Base-by-base conservation (phyloP, 805 yeast species). In the Metschnikowia gelsemii region DNA sequence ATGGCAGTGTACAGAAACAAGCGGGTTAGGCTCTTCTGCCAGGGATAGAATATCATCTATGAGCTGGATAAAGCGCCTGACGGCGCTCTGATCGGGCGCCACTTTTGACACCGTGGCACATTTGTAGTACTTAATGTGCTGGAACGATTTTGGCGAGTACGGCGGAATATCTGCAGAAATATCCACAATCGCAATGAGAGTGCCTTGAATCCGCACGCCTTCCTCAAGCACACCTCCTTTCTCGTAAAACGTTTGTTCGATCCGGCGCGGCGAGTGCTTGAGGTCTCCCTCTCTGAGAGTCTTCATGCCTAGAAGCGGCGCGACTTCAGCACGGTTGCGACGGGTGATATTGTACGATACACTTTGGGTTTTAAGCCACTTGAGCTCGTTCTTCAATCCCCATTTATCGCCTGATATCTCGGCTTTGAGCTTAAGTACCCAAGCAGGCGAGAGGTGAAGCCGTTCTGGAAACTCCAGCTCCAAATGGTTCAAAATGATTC, bases 71-170 rank as follows among this genome's bases (percentile, higher is more conserved):
- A 82, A 85, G 36, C 72, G 63, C 25, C 78, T 61, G 24, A 84
- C 80, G 14, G 85, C 79, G 6, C 68, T 61, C 34, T 69, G 70
- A 47, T 82, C 84, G 0, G 91, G 91, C 1, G 83, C 86, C 21
- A 84, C 80, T 57, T 84, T 84, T 4, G 88, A 80, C 27, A 84
- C 89, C 1, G 91, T 84, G 23, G 89, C 84, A 60, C 81, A 80
- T 62, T 85, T 84, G 61, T 78, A 71, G 63, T 84, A 84, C 41
- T 66, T 66, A 49, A 85, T 74, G 12, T 74, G 59, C 14, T 60
- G 32, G 52, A 84, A 79, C 16, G 78, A 62, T 17, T 58, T 48
- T 0, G 90, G 89, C 42, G 78, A 80, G 55, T 84, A 84, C 0
- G 89, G 84, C 3, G 90, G 90, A 2, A 77, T 68, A 46, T 78